Percentiles rank a stretch among this genome's conserved stretches.
phyloP scores from a whole-genome alignment of 2,329 filamentous ascomycete species.

The Aspergillus novofumigatus region DNA sequence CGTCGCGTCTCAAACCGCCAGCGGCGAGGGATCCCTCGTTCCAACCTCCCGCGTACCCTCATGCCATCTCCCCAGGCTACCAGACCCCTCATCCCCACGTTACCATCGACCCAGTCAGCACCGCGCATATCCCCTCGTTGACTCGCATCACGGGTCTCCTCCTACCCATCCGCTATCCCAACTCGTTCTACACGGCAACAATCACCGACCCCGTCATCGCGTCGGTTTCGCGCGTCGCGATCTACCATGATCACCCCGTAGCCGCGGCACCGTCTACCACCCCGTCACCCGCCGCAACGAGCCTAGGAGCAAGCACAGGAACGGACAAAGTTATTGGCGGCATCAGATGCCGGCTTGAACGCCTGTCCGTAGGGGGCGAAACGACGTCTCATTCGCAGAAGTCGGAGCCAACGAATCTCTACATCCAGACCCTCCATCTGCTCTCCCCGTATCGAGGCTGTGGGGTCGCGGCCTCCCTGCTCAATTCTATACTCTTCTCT shows the following conservation, averaged over 20 bases:
- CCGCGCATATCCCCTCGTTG: constrained; percentile 52
- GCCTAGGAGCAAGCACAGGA: constrained; percentile 18
- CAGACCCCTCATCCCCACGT: constrained; percentile 46
- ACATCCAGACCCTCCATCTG: constrained; percentile 59
- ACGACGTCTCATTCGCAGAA: constrained; percentile 10
- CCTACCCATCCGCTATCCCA: constrained; percentile 59
- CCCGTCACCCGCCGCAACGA: constrained; percentile 7
- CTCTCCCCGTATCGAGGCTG: constrained; percentile 56
- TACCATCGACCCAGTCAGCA: constrained; percentile 50
- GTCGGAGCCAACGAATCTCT: constrained; percentile 44
- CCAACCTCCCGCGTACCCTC: constrained; percentile 27
- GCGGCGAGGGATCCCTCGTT: constrained; percentile 22
- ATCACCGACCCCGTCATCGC: constrained; percentile 51
- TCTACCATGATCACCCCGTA: constrained; percentile 50
- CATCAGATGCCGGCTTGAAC: constrained; percentile 46
- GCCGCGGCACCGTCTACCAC: constrained; percentile 18
- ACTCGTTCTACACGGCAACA: constrained; percentile 58
- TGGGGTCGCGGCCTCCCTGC: constrained; percentile 54
- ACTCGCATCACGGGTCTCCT: constrained; percentile 56
- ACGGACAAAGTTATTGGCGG: constrained; percentile 46
- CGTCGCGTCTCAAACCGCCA: constrained; percentile 20
- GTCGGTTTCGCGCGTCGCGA: constrained; percentile 55
- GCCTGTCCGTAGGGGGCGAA: constrained; percentile 15
- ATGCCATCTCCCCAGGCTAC: constrained; percentile 22
- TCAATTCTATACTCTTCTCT: constrained; percentile 39